Percentiles rank a stretch among this genome's conserved stretches.
These are phyloP conservation scores for Scutellaria barbata DNA, from an alignment of 257 asterid species.

Conservation along the genomic window DNA sequence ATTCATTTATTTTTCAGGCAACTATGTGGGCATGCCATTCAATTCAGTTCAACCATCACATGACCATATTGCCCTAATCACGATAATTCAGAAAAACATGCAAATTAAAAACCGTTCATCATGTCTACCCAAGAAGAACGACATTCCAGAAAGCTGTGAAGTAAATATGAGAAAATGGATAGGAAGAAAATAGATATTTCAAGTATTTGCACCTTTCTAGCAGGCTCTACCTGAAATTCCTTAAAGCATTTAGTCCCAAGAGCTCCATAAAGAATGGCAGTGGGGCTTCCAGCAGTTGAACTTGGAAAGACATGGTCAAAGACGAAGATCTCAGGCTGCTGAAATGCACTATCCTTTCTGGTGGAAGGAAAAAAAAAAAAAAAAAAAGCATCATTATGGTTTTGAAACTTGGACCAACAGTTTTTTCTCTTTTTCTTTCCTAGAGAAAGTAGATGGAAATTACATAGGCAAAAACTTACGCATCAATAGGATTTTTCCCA, in stretches of 20 bases:
- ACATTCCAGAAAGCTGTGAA: slow-evolving; percentile 10
- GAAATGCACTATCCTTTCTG: slow-evolving; percentile 72
- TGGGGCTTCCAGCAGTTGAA: slow-evolving; percentile 71
- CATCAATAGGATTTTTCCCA: slow-evolving; percentile 62
- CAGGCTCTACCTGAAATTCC: slow-evolving; percentile 79
- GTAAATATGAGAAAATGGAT: slow-evolving; percentile 16
- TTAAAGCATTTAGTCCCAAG: slow-evolving; percentile 87
- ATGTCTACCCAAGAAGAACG: slow-evolving; percentile 14
- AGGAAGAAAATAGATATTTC: too few relatives aligned
- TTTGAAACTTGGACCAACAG: slow-evolving; percentile 32
- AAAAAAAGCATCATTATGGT: slow-evolving; percentile 25
- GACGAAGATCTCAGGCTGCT: slow-evolving; percentile 90
- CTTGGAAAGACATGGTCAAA: slow-evolving; percentile 94
- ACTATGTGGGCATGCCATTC: slow-evolving; percentile 11
- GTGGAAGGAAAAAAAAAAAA: slow-evolving; percentile 24
- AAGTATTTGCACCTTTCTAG: slow-evolving; percentile 61
- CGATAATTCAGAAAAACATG: slow-evolving; percentile 18
- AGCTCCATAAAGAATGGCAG: slow-evolving; percentile 86
- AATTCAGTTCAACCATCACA: slow-evolving; percentile 30
- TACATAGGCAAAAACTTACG: slow-evolving; percentile 56
- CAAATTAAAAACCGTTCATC: slow-evolving; percentile 13
- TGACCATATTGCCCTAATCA: not conserved
- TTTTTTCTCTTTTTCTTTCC: slow-evolving; percentile 1
- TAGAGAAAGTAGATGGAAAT: slow-evolving; percentile 21
- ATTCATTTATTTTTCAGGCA: slow-evolving; percentile 19